Evolutionary conservation across 129 eudicot species (phyloP).

Genomic region (Kitagawia praeruptora): DNA sequence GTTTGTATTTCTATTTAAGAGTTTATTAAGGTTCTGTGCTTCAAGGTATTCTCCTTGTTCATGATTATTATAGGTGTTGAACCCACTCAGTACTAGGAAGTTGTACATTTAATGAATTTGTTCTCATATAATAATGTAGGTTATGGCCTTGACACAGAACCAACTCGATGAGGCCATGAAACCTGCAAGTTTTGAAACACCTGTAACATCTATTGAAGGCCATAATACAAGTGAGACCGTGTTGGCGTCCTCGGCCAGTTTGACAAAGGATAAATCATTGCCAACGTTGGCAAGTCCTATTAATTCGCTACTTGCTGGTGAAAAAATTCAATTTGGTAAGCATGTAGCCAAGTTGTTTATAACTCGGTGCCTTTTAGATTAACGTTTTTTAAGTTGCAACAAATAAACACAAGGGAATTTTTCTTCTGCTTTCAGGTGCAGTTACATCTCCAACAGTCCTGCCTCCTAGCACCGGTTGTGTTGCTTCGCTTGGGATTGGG

Average conservation of each 20-base stretch:
- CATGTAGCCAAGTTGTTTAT: not conserved
- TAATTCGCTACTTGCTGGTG: conserved; percentile 90
- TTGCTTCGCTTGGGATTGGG: conserved; percentile 64
- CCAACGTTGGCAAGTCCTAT: conserved; percentile 77
- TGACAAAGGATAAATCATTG: conserved; percentile 51
- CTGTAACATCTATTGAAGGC: conserved; percentile 47
- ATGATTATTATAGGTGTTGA: not conserved
- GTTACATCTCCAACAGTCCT: conserved; percentile 90
- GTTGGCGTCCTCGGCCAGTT: conserved; percentile 42
- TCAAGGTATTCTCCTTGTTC: conserved; percentile 1
- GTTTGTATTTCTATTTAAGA: not conserved
- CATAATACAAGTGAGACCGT: conserved; percentile 39
- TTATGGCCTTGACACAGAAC: conserved; percentile 79
- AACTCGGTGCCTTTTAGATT: not conserved
- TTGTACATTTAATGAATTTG: not conserved
- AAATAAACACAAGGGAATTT: conserved; percentile 4
- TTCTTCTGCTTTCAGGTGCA: conserved; percentile 55
- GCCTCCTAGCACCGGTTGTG: conserved; percentile 47
- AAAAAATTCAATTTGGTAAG: conserved; percentile 93
- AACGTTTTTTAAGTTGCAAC: not conserved
- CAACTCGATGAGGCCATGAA: conserved; percentile 94
- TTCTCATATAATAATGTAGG: conserved; percentile 32
- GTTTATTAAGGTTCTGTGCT: not conserved
- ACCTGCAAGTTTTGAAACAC: conserved; percentile 53
- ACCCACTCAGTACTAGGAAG: not conserved